Percentiles rank a stretch among this genome's conserved stretches.
These are phyloP conservation scores for Massarina eburnea DNA, from an alignment of 2,329 filamentous ascomycete genomes.

Conservation along the genomic window DNA sequence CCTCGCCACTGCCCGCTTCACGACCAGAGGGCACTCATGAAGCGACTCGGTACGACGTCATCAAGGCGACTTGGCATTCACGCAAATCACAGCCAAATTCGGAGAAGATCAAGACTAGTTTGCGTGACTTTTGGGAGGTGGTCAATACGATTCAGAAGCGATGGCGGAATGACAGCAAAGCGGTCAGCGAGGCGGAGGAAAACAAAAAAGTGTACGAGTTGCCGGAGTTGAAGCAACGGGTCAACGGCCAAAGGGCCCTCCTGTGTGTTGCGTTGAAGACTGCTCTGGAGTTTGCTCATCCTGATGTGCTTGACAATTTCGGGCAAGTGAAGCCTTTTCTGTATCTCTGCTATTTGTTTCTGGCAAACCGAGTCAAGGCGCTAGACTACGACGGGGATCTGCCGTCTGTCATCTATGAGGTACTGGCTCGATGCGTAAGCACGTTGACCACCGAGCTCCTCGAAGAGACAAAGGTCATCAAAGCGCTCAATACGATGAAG, in stretches of 20 bases:
- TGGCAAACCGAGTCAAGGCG: conserved; percentile 50
- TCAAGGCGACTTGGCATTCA: conserved; percentile 63
- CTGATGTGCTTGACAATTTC: conserved; percentile 47
- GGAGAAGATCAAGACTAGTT: conserved; percentile 56
- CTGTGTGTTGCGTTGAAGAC: conserved; percentile 55
- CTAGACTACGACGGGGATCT: conserved; percentile 49
- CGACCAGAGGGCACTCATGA: conserved; percentile 56
- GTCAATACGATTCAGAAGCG: conserved; percentile 61
- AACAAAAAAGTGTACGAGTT: conserved; percentile 58
- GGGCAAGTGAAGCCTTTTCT: conserved; percentile 45
- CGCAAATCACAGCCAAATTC: conserved; percentile 53
- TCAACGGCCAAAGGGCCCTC: conserved; percentile 59
- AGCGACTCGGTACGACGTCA: conserved; percentile 60
- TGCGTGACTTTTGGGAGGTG: conserved; percentile 61
- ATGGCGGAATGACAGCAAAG: conserved; percentile 61
- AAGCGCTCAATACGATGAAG: conserved; percentile 63
- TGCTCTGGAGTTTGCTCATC: conserved; percentile 50
- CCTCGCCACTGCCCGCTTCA: conserved; percentile 56
- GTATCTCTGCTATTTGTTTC: conserved; percentile 51
- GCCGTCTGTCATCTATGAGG: conserved; percentile 46
- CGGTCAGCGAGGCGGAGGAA: conserved; percentile 60
- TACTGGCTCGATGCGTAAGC: conserved; percentile 61
- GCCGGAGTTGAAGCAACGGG: conserved; percentile 57
- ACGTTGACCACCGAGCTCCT: conserved; percentile 62
- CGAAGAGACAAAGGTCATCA: conserved; percentile 67